A percentile compares a stretch with the other conserved stretches of the same genome.
phyloP scores from a whole-genome alignment of 148 eudicot species.

The Vaccinium myrtillus region DNA sequence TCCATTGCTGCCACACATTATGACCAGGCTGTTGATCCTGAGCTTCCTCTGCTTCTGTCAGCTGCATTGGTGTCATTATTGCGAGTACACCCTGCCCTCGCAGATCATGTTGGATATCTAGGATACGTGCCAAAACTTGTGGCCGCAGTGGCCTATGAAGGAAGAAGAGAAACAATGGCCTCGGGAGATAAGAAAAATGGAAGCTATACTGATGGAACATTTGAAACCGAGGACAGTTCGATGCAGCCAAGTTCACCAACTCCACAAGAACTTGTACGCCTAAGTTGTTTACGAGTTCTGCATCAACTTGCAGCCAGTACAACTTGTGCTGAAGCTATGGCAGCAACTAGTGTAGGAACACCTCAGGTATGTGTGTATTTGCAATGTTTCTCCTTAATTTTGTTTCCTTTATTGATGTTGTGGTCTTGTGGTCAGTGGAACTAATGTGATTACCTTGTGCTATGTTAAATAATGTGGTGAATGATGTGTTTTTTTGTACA shows the following conservation, averaged over 20 bases:
- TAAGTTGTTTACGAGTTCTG: slow-evolving; percentile 92
- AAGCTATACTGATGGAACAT: slow-evolving; percentile 33
- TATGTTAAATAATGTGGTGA: slow-evolving; percentile 2
- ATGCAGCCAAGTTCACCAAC: slow-evolving; percentile 58
- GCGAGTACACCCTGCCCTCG: slow-evolving; percentile 96
- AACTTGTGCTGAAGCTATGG: slow-evolving; percentile 99
- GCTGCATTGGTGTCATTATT: slow-evolving; percentile 93
- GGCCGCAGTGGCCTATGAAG: slow-evolving; percentile 95
- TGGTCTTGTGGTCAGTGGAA: neutral
- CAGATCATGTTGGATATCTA: slow-evolving; percentile 99
- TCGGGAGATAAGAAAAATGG: slow-evolving; percentile 51
- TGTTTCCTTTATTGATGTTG: neutral
- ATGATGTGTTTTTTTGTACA: neutral
- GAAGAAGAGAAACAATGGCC: slow-evolving; percentile 92
- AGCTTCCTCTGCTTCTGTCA: slow-evolving; percentile 92
- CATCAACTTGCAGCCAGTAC: slow-evolving; percentile 99
- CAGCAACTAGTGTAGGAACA: slow-evolving; percentile 97
- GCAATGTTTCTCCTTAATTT: neutral
- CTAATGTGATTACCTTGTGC: neutral
- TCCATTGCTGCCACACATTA: slow-evolving; percentile 92
- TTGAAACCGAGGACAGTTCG: slow-evolving; percentile 57
- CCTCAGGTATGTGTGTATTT: slow-evolving; percentile 66
- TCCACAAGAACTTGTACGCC: slow-evolving; percentile 94
- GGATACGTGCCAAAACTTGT: slow-evolving; percentile 98
- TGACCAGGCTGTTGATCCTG: slow-evolving; percentile 80